Conservation (phyloP, 1,139 yeast species). For the Hanseniaspora uvarum region DNA sequence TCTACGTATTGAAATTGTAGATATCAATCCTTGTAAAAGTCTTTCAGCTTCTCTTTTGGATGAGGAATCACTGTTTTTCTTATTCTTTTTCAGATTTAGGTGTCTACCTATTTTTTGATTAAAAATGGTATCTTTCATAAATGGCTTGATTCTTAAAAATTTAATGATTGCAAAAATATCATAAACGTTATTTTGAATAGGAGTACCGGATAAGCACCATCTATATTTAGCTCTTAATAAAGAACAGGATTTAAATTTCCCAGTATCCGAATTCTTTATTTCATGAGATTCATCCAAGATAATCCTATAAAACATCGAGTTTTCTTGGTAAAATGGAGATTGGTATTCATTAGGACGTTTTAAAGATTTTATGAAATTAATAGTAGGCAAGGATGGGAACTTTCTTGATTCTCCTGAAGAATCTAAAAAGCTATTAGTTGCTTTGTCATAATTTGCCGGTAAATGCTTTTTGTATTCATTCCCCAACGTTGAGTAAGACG, state of each 20-base stretch:
- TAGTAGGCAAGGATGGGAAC: conserved; percentile 36
- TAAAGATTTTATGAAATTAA: conserved; percentile 29
- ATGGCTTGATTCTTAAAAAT: conserved; percentile 62
- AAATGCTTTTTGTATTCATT: conserved; percentile 58
- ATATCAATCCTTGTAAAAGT: conserved; percentile 61
- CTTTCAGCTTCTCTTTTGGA: conserved; percentile 42
- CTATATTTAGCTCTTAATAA: conserved; percentile 45
- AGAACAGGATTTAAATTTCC: conserved; percentile 58
- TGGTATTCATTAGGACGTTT: conserved; percentile 34
- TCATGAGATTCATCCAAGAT: conserved; percentile 87
- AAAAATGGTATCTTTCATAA: conserved; percentile 50
- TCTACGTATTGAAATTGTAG: conserved; percentile 70
- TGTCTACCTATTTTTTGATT: conserved; percentile 51
- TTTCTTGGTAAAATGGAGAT: conserved; percentile 59
- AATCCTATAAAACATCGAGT: conserved; percentile 52
- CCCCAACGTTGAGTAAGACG: conserved; percentile 64
- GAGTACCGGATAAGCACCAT: conserved; percentile 89
- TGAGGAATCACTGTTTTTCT: conserved; percentile 22
- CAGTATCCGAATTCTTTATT: conserved; percentile 64
- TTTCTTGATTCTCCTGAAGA: conserved; percentile 22
- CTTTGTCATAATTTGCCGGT: conserved; percentile 23
- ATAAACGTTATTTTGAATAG: conserved; percentile 76
- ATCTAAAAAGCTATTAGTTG: conserved; percentile 20
- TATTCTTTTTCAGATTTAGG: conserved; percentile 34
- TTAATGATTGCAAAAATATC: conserved; percentile 71